A percentile compares a stretch with the other conserved stretches of the same genome.
Evolutionary conservation across 2,329 filamentous ascomycete species (phyloP).

Genomic region (Chalaropsis thielavioides): DNA sequence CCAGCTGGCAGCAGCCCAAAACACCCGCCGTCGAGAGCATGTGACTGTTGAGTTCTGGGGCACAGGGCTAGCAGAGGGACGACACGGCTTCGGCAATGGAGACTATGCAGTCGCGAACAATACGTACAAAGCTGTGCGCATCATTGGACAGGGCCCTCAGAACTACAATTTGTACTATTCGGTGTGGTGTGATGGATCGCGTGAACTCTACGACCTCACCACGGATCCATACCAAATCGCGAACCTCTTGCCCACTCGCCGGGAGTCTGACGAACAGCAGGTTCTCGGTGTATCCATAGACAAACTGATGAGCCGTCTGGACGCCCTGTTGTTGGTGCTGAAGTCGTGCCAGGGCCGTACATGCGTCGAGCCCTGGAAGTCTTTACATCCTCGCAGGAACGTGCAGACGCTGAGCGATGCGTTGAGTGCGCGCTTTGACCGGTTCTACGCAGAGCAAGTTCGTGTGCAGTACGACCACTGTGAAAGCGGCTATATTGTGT

Average conservation of each 20-base stretch:
- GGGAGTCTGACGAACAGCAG: conserved; percentile 4
- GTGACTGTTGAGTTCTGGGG: conserved; percentile 42
- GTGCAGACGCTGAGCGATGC: conserved; percentile 39
- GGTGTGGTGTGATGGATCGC: conserved; percentile 38
- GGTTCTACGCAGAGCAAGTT: conserved; percentile 36
- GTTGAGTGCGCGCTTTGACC: conserved; percentile 32
- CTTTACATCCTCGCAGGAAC: conserved; percentile 38
- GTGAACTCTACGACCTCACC: conserved; percentile 40
- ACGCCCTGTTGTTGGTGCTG: conserved; percentile 42
- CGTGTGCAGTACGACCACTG: conserved; percentile 39
- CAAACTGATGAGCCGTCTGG: conserved; percentile 37
- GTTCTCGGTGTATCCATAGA: conserved; percentile 26
- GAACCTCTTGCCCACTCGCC: conserved; percentile 21
- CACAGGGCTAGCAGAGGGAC: conserved; percentile 23
- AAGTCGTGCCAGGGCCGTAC: conserved; percentile 42
- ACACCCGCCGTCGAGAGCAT: conserved; percentile 32
- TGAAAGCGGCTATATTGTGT: conserved; percentile 39
- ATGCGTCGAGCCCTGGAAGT: conserved; percentile 40
- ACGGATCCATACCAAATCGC: conserved; percentile 35
- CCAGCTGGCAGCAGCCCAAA: conserved; percentile 18
- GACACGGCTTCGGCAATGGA: conserved; percentile 16
- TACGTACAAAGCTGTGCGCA: conserved; percentile 40
- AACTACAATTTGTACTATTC: conserved; percentile 41
- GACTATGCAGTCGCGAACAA: conserved; percentile 26
- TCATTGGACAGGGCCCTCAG: conserved; percentile 26